Base-by-base conservation (phyloP, 2,329 filamentous ascomycete species). In the Rutstroemia sp. region DNA sequence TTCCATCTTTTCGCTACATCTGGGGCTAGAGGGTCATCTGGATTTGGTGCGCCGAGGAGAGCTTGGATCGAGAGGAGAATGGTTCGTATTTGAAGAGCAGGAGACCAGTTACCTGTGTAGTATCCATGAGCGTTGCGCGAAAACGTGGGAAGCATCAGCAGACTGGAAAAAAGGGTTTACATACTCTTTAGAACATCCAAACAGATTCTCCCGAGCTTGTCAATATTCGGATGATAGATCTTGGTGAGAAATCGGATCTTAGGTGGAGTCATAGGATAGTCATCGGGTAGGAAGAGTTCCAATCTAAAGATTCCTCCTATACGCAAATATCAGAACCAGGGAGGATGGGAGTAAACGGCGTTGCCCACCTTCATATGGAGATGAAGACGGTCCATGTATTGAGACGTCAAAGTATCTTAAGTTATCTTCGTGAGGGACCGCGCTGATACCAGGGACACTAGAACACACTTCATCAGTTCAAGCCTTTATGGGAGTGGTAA, bases 51-150 rank as follows among this genome's bases (percentile, higher is more conserved):
- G 46, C 94, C 94, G 14, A 99, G 84, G 23, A 99, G 81, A 51
- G 94, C 94, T 73, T 99, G 95, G 71, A 99, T 99, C 9, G 92
- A 97, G 54, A 99, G 84, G n/a, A 99, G 83, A 64, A 99, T 99
- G 6, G 94, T 99, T 62, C 94, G 87, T 70, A 99, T 99, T 74
- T 99, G 94, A 34, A 99, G 82, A 14, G 95, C 94, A 5, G 94
- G 94, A 21, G 92, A 97, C 94, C 94, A 99, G 79, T 99, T 99
- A 72, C 92, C 92, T 96, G 59, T 61, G 27, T 3, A 48, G 54
- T 10, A 16, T 23, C 45, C 56, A 61, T 66, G 57, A 65, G 62
- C 48, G 30, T 27, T 17, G 30, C 25, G 34, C 10, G 16, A n/a
- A 47, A 6, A 47, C 21, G 46, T 48, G 34, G 17, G 10, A 8